A percentile compares a stretch with the other conserved stretches of the same genome.
phyloP scores from a whole-genome alignment of 371 early-diverging fungal species.

The Choanephora cucurbitarum region DNA sequence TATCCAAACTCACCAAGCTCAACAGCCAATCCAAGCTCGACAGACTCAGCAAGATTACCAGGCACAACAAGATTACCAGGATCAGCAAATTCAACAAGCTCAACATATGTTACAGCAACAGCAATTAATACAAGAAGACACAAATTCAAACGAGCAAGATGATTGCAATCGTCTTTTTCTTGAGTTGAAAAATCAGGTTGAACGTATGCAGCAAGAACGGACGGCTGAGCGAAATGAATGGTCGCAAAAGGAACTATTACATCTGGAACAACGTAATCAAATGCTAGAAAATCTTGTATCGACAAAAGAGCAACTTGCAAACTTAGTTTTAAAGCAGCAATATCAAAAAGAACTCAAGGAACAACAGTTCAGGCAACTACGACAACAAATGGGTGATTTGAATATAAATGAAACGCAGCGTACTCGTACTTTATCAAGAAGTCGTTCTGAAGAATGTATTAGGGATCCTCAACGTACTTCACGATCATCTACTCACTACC shows the following conservation, averaged over 20 bases:
- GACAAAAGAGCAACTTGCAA: constrained; percentile 4
- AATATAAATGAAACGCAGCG: neutral
- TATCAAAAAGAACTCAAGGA: constrained; percentile 1
- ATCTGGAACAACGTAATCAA: neutral
- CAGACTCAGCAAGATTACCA: no score
- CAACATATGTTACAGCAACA: neutral
- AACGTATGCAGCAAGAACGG: constrained; percentile 15
- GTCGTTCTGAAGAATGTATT: neutral
- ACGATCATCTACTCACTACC: no score
- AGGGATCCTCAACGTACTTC: no score
- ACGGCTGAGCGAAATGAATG: constrained; percentile 17
- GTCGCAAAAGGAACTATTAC: constrained; percentile 10
- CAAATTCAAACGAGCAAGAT: neutral
- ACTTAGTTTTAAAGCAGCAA: neutral
- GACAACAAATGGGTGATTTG: neutral
- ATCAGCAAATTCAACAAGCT: neutral
- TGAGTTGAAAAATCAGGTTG: constrained; percentile 10
- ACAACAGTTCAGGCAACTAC: neutral
- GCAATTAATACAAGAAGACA: neutral
- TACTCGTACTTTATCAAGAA: neutral
- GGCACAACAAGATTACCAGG: neutral
- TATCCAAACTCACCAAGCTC: neutral
- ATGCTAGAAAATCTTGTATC: constrained; percentile 8
- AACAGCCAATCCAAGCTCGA: neutral
- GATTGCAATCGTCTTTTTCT: neutral